These are phyloP conservation scores for Oryza brachyantha DNA, from an alignment of 176 grass and related monocot genomes.

Conservation along the genomic window DNA sequence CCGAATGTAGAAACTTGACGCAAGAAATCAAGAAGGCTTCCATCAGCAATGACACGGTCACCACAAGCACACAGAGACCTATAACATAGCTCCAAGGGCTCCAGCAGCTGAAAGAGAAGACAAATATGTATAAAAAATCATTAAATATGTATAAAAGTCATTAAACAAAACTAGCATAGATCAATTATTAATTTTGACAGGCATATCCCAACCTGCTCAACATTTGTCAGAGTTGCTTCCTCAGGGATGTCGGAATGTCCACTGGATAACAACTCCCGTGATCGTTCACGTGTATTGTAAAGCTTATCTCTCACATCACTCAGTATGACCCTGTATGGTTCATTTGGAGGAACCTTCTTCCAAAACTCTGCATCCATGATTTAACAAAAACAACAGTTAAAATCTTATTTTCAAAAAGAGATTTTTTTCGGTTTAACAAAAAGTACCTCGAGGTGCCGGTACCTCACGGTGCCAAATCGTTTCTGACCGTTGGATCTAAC, in stretches of 20 bases:
- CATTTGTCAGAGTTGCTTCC: conserved; percentile 52
- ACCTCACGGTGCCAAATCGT: too few relatives aligned
- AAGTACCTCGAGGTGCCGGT: too few relatives aligned
- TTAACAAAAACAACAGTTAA: neutral
- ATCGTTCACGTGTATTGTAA: conserved; percentile 65
- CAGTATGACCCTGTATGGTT: conserved; percentile 75
- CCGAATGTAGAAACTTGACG: conserved; percentile 82
- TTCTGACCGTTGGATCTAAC: too few relatives aligned
- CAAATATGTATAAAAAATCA: conserved; percentile 4
- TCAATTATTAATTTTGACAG: neutral
- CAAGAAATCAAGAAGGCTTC: conserved; percentile 83
- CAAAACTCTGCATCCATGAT: conserved; percentile 57
- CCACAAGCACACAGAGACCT: conserved; percentile 67
- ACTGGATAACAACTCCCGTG: conserved; percentile 64
- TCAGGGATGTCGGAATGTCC: conserved; percentile 69
- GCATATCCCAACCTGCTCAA: conserved; percentile 58
- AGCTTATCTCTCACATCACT: conserved; percentile 82
- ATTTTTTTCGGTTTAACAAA: too few relatives aligned
- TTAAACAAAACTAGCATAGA: neutral
- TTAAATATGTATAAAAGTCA: conserved; percentile 5
- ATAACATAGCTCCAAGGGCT: conserved; percentile 75
- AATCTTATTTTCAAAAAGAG: neutral
- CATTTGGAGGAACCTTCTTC: conserved; percentile 78
- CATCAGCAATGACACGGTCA: conserved; percentile 72
- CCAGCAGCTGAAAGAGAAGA: conserved; percentile 55